Evolutionary conservation across 805 yeast genomes (phyloP), one percentile per base, ranked within the genome.

Genomic region (Candida hispaniensis): DNA sequence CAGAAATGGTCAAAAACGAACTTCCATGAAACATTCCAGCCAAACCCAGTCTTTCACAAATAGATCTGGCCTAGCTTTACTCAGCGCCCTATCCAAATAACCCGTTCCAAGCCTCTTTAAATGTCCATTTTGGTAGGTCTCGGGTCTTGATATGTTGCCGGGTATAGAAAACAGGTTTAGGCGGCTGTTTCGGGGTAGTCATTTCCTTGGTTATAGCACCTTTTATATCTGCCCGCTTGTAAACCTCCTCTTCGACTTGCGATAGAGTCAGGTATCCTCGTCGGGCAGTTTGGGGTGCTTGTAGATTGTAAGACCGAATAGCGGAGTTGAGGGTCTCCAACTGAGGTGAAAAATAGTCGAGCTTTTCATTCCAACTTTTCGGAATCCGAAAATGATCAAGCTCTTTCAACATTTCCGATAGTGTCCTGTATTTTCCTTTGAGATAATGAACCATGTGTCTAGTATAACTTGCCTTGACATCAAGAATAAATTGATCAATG

Each of bases 241-340:
- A 66, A 32, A 65, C 61, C 16, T 48, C 40, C 8, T 50, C 49
- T 10, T 71, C 44, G 47, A 74, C 80, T 11, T 51, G 56, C 4
- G 64, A 69, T 2, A 54, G 42, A 1, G 52, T 7, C 9, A 75
- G 47, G 43, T 75, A 75, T n/a, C 71, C 54, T 40, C 65, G 67
- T 33, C 76, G 73, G 0, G 79, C 71, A 0, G 75, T 56, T 30
- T 66, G 43, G 0, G 81, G 81, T 0, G 81, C 79, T 44, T 73
- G 79, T 10, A 75, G 45, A 44, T 75, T 75, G 45, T 74, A 75
- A 0, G 75, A 68, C 9, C 80, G 53, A 7, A 74, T 58, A 2
- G 59, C 56, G 41, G 61, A 67, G 47, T 75, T 75, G 27, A 73
- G 45, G 6, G 55, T 41, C 3, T 48, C 47, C 3, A 75, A 44